A percentile compares a stretch with the other conserved stretches of the same genome.
phyloP scores from a whole-genome alignment of 192 early-diverging fungal species.

The Backusella luteola region DNA sequence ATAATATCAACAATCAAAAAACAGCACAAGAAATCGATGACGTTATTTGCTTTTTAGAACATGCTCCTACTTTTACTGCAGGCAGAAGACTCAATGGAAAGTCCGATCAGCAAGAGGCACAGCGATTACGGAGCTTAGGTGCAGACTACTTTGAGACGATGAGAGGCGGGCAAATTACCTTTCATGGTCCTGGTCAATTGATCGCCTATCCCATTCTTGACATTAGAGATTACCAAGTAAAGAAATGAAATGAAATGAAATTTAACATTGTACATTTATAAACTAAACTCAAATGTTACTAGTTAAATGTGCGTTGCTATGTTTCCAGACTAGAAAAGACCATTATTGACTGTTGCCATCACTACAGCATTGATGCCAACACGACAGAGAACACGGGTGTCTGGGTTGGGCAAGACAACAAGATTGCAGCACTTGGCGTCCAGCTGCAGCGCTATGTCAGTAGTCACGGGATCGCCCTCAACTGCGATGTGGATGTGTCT shows the following conservation, averaged over 20 bases:
- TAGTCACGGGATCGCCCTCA: conserved; percentile 92
- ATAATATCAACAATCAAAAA: conserved; percentile 38
- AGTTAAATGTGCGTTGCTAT: conserved; percentile 73
- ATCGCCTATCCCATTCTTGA: conserved; percentile 92
- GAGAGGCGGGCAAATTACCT: conserved; percentile 93
- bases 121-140: conserved; percentile 56
- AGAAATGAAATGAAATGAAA: no score
- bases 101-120: conserved; percentile 44
- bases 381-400: conserved; percentile 84
- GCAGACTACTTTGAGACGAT: conserved; percentile 75
- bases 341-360: conserved; percentile 69
- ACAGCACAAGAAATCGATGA: conserved; percentile 11
- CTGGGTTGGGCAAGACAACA: conserved; percentile 80
- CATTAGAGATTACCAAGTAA: conserved; percentile 68
- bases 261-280: no score
- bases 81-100: conserved; percentile 78
- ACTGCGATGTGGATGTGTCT: conserved; percentile 84
- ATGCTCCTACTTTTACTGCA: conserved; percentile 89
- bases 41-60: conserved; percentile 71
- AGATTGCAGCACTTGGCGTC: conserved; percentile 92
- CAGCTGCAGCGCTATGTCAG: conserved; percentile 87
- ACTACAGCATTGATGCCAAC: conserved; percentile 63
- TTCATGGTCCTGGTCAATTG: conserved; percentile 96
- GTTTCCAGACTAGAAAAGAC: conserved; percentile 76
- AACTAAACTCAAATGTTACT: background rate